Conservation (phyloP, 768 basidiomycete genomes). For the Phallus indusiatus region DNA sequence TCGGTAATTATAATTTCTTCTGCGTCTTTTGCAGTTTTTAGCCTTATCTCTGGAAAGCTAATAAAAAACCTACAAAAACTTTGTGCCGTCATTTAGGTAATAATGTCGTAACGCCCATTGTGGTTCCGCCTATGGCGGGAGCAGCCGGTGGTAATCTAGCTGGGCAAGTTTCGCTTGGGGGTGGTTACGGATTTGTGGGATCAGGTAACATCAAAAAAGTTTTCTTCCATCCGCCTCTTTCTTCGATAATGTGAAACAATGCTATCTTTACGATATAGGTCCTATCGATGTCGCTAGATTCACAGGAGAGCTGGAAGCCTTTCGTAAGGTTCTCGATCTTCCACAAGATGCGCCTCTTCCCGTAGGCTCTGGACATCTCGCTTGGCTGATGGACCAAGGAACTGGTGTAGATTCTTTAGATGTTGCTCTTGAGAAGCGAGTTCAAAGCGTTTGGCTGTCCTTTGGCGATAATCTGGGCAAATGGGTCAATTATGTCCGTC, state of each 20-base stretch:
- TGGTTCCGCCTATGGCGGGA: slow-evolving; percentile 63
- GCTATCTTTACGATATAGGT: neutral
- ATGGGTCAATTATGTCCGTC: slow-evolving; percentile 56
- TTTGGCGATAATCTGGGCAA: slow-evolving; percentile 49
- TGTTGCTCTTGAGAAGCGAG: slow-evolving; percentile 41
- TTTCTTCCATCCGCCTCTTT: neutral
- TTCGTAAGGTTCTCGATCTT: neutral
- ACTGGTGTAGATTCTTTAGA: slow-evolving; percentile 31
- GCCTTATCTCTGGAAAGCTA: too few relatives aligned
- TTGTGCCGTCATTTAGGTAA: slow-evolving; percentile 24
- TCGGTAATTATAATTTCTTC: slow-evolving; percentile 31
- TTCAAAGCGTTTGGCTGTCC: slow-evolving; percentile 66
- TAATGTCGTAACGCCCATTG: slow-evolving; percentile 52
- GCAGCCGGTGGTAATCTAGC: slow-evolving; percentile 54
- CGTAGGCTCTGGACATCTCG: slow-evolving; percentile 68
- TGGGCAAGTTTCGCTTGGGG: slow-evolving; percentile 52
- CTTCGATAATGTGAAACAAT: neutral
- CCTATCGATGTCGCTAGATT: neutral
- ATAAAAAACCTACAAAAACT: too few relatives aligned
- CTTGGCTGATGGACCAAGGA: slow-evolving; percentile 55
- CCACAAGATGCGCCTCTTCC: slow-evolving; percentile 26
- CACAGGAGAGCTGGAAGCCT: neutral
- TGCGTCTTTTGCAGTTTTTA: too few relatives aligned
- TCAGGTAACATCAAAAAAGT: slow-evolving; percentile 33
- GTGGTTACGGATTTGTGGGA: slow-evolving; percentile 71